A percentile compares a stretch with the other conserved stretches of the same genome.
Conservation (phyloP, 2,329 filamentous ascomycete species). For the Didymella glomerata region DNA sequence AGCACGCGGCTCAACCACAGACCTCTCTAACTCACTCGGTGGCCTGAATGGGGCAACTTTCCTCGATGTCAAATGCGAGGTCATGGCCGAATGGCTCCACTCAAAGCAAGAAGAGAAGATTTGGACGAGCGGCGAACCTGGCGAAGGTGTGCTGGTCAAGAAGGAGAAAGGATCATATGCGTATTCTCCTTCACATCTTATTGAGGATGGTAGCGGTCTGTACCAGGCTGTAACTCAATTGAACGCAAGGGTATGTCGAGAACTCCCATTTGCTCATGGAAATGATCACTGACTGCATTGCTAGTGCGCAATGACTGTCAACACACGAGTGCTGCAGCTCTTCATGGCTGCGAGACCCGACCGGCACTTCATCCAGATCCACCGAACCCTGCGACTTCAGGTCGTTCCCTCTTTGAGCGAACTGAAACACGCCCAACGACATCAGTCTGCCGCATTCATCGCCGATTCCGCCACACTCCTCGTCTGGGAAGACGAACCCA, state of each 20-base stretch:
- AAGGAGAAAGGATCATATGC: constrained; percentile 60
- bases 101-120: constrained; percentile 66
- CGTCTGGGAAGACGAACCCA: constrained; percentile 83
- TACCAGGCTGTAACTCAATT: constrained; percentile 59
- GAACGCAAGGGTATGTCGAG: constrained; percentile 61
- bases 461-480: constrained; percentile 74
- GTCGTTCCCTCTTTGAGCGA: constrained; percentile 66
- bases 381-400: constrained; percentile 67
- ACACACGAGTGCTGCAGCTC: constrained; percentile 69
- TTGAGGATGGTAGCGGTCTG: constrained; percentile 57
- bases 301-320: constrained; percentile 73
- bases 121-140: constrained; percentile 58
- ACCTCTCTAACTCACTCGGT: constrained; percentile 1
- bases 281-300: not conserved
- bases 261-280: not conserved
- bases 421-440: constrained; percentile 70
- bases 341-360: constrained; percentile 61
- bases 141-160: constrained; percentile 66
- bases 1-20: constrained; percentile 10
- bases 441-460: constrained; percentile 59
- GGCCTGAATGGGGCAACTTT: constrained; percentile 6
- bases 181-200: constrained; percentile 60
- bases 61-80: constrained; percentile 63
- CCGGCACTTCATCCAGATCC: constrained; percentile 65
- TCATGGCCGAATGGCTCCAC: constrained; percentile 71